phyloP scores from a whole-genome alignment of 192 early-diverging fungal genomes.

The Coemansia reversa region DNA sequence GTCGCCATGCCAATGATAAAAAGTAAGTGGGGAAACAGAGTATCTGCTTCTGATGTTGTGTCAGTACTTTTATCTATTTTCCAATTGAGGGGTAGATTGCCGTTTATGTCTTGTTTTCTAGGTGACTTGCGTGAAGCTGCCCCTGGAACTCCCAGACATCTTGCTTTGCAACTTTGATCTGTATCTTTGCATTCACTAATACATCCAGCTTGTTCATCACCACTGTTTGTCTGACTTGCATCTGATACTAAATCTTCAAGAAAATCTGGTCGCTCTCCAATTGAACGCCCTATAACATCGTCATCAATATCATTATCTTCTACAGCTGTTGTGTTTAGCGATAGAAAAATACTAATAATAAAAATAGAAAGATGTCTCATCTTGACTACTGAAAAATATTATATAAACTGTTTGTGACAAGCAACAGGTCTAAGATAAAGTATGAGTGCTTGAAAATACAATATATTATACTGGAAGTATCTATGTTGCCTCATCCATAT shows the following conservation, averaged over 20 bases:
- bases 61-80: background rate
- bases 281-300: background rate
- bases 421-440: background rate
- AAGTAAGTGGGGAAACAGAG: conserved; percentile 11
- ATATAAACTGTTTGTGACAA: background rate
- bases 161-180: conserved; percentile 44
- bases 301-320: background rate
- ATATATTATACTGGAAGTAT: background rate
- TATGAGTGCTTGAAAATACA: background rate
- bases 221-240: background rate
- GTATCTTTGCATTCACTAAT: conserved; percentile 23
- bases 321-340: background rate
- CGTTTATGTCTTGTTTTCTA: conserved; percentile 37
- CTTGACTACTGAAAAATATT: background rate
- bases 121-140: conserved; percentile 37
- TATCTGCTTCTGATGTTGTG: background rate
- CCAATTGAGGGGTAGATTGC: conserved; percentile 44
- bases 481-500: background rate
- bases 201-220: conserved; percentile 18
- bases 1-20: background rate
- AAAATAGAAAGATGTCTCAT: background rate
- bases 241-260: background rate
- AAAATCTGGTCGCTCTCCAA: background rate
- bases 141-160: conserved; percentile 48
- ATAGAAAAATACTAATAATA: background rate